Evolutionary conservation across 2,329 filamentous ascomycete genomes (phyloP).

Genomic region (Apiospora sp.): DNA sequence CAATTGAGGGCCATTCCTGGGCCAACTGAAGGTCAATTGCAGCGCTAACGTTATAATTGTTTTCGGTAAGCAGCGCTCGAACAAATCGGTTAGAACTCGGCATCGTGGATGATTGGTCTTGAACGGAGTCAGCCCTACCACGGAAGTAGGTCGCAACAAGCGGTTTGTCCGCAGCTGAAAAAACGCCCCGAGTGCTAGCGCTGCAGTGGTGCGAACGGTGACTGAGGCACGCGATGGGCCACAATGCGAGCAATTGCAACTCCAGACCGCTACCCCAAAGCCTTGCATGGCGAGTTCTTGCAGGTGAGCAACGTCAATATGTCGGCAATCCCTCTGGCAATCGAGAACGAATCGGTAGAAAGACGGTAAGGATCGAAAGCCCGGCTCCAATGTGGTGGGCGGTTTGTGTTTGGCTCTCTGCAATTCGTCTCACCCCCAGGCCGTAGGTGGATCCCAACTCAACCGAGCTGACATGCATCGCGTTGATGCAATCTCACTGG

Average conservation of each 20-base stretch:
- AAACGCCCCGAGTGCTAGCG: background rate
- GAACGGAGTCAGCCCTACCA: background rate
- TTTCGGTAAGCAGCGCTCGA: background rate
- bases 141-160: background rate
- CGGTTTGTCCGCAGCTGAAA: background rate
- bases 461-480: conserved; percentile 1
- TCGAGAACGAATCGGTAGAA: background rate
- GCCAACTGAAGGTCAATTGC: background rate
- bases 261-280: background rate
- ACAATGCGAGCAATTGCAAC: background rate
- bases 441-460: too few species aligned
- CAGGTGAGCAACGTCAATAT: background rate
- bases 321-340: background rate
- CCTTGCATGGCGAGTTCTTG: background rate
- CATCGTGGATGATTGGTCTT: background rate
- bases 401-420: background rate
- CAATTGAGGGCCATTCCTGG: background rate
- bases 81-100: background rate
- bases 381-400: background rate
- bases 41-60: background rate
- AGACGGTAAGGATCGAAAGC: background rate
- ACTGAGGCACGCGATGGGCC: background rate
- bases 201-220: background rate
- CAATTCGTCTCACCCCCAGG: background rate
- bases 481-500: background rate